These are phyloP conservation scores for Stevia rebaudiana DNA, from an alignment of 140 eudicot genomes.

Conservation along the genomic window DNA sequence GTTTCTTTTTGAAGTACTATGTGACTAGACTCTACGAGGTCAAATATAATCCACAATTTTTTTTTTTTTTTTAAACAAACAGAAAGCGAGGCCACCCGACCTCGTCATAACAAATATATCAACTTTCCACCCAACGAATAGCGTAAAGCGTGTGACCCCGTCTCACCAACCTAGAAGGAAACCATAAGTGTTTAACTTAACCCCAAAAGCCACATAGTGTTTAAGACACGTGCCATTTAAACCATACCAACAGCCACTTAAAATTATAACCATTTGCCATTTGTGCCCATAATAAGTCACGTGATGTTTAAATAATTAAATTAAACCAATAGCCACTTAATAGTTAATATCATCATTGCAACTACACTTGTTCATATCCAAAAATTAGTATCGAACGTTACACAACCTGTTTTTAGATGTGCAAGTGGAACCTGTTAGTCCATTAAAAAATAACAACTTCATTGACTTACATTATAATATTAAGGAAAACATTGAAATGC, in stretches of 20 bases:
- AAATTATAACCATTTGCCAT: background rate
- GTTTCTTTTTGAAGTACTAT: no score
- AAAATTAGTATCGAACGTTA: background rate
- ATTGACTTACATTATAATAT: no score
- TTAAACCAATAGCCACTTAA: slow-evolving; percentile 4
- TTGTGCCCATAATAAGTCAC: background rate
- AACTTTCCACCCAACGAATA: no score
- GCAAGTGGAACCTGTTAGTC: background rate
- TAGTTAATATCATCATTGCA: no score
- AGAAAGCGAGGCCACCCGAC: no score
- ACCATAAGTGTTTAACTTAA: background rate
- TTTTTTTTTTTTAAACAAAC: no score
- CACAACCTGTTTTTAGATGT: background rate
- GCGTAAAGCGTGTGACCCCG: no score
- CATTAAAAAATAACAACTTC: background rate
- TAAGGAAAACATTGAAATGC: no score
- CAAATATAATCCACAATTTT: no score
- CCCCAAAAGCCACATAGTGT: background rate
- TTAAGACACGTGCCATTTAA: background rate
- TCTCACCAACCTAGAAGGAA: no score
- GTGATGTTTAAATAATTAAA: background rate
- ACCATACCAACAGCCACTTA: background rate
- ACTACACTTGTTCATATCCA: background rate
- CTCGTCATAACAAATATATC: no score
- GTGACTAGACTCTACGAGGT: no score